Conservation (phyloP, 768 basidiomycete genomes). For the Hemileccinum rubropunctum region DNA sequence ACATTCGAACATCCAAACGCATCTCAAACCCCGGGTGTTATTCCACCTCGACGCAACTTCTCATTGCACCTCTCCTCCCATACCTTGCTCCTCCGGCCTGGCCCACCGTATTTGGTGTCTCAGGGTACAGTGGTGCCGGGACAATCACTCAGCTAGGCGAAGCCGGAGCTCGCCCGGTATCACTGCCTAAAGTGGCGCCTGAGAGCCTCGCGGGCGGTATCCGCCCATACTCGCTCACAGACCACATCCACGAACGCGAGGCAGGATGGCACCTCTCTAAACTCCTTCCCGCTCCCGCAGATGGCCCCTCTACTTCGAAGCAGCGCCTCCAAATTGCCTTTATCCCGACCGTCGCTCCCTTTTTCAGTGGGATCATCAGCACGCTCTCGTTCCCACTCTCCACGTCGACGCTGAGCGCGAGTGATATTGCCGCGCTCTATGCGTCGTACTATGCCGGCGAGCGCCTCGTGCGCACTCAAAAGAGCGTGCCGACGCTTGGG, state of each 20-base stretch:
- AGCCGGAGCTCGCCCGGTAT: conserved; percentile 62
- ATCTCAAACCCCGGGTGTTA: conserved; percentile 99
- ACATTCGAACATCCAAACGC: conserved; percentile 68
- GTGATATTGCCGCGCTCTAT: conserved; percentile 70
- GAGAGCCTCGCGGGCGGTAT: conserved; percentile 74
- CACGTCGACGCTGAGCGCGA: conserved; percentile 56
- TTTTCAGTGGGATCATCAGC: conserved; percentile 96
- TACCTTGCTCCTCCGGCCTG: conserved; percentile 55
- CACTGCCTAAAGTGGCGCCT: conserved; percentile 77
- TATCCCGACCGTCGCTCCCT: conserved; percentile 82
- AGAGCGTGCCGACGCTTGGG: conserved; percentile 66
- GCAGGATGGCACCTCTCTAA: conserved; percentile 78
- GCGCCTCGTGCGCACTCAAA: conserved; percentile 64
- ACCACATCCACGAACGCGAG: conserved; percentile 99
- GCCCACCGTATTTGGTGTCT: conserved; percentile 89
- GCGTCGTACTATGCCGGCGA: conserved; percentile 76
- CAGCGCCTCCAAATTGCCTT: conserved; percentile 66
- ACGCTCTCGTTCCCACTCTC: conserved; percentile 81
- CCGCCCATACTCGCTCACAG: conserved; percentile 86
- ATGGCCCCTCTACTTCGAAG: background rate
- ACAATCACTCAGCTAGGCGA: conserved; percentile 69
- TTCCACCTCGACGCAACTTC: conserved; percentile 88
- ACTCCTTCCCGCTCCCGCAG: conserved; percentile 37
- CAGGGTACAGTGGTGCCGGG: conserved; percentile 94
- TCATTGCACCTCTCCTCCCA: conserved; percentile 84